phyloP scores from a whole-genome alignment of 2,329 filamentous ascomycete species.

The Talaromyces sp. region DNA sequence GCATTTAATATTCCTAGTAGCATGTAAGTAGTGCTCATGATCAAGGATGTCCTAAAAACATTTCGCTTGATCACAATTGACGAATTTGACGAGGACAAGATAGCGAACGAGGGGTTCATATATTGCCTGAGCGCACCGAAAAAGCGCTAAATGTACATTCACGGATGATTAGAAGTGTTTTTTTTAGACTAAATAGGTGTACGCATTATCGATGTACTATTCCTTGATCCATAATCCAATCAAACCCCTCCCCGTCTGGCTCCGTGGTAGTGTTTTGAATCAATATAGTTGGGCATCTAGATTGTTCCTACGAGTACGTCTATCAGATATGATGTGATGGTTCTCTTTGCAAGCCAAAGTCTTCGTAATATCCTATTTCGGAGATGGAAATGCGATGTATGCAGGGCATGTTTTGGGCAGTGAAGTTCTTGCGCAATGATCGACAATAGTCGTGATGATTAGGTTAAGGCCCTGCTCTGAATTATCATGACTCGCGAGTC shows the following conservation, averaged over 20 bases:
- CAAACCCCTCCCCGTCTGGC: not conserved
- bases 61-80: not conserved
- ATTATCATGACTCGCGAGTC: not conserved
- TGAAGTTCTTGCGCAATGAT: not conserved
- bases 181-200: not conserved
- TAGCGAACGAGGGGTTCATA: not conserved
- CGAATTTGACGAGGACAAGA: not conserved
- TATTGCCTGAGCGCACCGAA: not conserved
- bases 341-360: not conserved
- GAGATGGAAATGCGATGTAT: not conserved
- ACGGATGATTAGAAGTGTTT: too few relatives aligned
- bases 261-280: not conserved
- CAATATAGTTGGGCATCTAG: not conserved
- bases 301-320: not conserved
- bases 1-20: not conserved
- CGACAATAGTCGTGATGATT: not conserved
- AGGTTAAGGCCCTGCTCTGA: not conserved
- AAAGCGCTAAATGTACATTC: not conserved
- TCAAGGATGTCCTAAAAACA: not conserved
- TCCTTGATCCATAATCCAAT: not conserved
- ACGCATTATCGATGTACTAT: not conserved
- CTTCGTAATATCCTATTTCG: not conserved
- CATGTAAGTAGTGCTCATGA: not conserved
- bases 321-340: not conserved
- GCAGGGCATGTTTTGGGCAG: not conserved